Evolutionary conservation across 2,329 filamentous ascomycete genomes (phyloP), one percentile per base, ranked within the genome.

Genomic region (Metarhizium rileyi): DNA sequence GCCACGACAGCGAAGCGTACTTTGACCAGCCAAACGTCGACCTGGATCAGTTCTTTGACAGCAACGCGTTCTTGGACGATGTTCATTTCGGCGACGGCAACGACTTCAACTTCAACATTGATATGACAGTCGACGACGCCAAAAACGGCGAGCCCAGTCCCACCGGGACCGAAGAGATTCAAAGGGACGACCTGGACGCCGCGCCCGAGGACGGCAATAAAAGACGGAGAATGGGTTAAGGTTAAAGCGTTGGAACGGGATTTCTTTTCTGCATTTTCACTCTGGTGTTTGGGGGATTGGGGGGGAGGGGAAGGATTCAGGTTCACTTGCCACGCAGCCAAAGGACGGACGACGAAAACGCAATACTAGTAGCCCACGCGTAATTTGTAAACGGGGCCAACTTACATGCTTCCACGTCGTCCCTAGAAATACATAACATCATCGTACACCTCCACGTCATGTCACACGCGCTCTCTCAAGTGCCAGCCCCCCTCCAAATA

Each of bases 21-120:
- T 68, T 70, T 58, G 60, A 69, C 50, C 52, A 61, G 33, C 55
- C 62, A 10, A 66, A 66, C 33, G 61, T 74, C 14, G 76, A 79
- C 49, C 62, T 78, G 5, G 75, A 78, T 46, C 72, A 78, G 57
- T 80, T 69, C 9, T 77, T 77, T 53, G 64, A 70, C 30, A 69
- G 67, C 47, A 70, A 70, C 49, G 67, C 66, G 0, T 65, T 70
- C 41, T 52, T 69, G 16, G 61, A 67, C 25, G 64, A 67, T 10
- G 61, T 59, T 3, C 64, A 66, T 45, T 75, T 73, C 51, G 65
- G 55, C 27, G 71, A 73, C 44, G 70, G 70, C 8, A 65, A 68
- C 27, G 74, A 78, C 53, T 76, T 80, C 50, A 74, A 74, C 57
- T 78, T 79, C 53, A 70, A 66, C 33, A 65, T 78, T 5, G 72